These are phyloP conservation scores for Selaginella tamariscina DNA, from an alignment of 75 land plant genomes.

Conservation along the genomic window DNA sequence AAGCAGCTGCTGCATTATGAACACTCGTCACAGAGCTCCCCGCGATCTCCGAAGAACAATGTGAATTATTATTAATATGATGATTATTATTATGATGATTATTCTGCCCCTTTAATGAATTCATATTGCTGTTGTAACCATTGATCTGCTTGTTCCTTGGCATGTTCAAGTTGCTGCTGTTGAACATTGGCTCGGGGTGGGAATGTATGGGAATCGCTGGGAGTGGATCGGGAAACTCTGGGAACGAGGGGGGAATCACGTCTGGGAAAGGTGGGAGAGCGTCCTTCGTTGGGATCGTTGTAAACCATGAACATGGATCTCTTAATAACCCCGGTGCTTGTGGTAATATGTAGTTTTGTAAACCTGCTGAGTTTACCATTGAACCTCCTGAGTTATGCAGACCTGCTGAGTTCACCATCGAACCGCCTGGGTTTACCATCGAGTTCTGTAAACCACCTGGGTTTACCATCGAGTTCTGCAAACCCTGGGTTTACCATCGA, in stretches of 20 bases:
- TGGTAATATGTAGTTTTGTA: background rate
- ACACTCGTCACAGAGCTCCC: background rate
- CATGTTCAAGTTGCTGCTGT: background rate
- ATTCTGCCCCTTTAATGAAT: background rate
- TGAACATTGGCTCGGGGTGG: background rate
- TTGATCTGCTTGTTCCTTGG: no score
- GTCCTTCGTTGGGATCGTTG: background rate
- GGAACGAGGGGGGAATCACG: background rate
- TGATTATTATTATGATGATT: background rate
- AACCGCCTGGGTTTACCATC: no score
- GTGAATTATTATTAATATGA: background rate
- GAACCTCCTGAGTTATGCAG: background rate
- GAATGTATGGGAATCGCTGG: background rate
- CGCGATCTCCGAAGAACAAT: constrained; percentile 1
- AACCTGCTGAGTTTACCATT: background rate
- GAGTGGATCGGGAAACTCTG: background rate
- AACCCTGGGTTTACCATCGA: no score
- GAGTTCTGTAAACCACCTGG: no score
- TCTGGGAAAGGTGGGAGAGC: background rate
- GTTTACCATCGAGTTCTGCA: no score
- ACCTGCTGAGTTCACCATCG: no score
- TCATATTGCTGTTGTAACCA: background rate
- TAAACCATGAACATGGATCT: constrained; percentile 10
- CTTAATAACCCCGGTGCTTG: background rate
- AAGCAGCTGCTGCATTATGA: background rate